Base-by-base conservation (phyloP, 495 filamentous ascomycete species). In the Talaromyces liani region DNA sequence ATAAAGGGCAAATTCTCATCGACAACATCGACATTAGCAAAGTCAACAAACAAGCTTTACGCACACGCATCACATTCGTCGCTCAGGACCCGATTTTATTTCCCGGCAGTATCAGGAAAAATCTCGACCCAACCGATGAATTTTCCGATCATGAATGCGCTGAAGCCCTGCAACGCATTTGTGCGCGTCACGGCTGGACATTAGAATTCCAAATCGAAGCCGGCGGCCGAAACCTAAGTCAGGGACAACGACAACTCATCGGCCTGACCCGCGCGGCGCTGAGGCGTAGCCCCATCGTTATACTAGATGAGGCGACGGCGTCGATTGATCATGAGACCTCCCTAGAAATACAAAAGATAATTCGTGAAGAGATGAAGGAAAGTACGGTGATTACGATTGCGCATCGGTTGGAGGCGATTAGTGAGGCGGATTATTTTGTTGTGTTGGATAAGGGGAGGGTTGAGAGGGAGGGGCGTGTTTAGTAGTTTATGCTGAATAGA, bases 301-400 rank as follows among this genome's bases (percentile, higher is more conserved):
- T 92, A 53, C 71, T 92, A 65, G 89, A 92, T 65, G 89, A 92
- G 73, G 91, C 91, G 18, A 96, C 91, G n/a, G 91, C 91, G 16
- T 89, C 85, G 14, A 91, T 96, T 64, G 91, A 96, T 67, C 81
- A 81, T 65, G 85, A 87, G 70, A 94, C 89, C 1, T 88, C 89
- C n/a, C 73, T 84, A 67, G 80, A 87, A 61, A 91, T 94, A 55
- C 91, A 96, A 77, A 79, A 85, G 67, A 77, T 94, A 36, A 70
- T 96, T 61, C 74, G 88, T 33, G 86, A 90, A 66, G 91, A 93
- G 77, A 77, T 94, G 76, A 77, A 73, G 56, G 77, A 87, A 41
- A 92, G 89, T 65, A 96, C 91, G 2, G 91, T 96, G 14, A 87
- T 96, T 57, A 92, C 89, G 4, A 92, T 96, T 74, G 91, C 91